Percentiles rank a stretch among this genome's conserved stretches.
phyloP scores from a whole-genome alignment of 495 filamentous ascomycete species.

The Tuber brumale region DNA sequence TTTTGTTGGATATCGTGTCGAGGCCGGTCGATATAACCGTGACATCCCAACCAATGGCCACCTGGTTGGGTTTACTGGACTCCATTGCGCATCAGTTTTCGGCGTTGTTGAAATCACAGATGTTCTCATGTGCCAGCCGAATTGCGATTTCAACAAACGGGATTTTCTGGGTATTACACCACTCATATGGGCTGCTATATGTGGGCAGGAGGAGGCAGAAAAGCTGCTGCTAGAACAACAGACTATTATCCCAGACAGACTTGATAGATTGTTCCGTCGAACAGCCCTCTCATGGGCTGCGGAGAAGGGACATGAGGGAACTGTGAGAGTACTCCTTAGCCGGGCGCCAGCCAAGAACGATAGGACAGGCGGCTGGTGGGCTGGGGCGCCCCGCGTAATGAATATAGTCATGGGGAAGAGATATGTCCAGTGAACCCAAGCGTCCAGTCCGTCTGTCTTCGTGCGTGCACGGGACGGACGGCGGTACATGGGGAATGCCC shows the following conservation, averaged over 20 bases:
- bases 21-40: not conserved
- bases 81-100: not conserved
- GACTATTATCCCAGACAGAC: not conserved
- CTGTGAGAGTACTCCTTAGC: not conserved
- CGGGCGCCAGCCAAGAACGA: not conserved
- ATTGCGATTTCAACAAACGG: not conserved
- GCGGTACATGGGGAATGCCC: too few relatives aligned
- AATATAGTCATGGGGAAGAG: not conserved
- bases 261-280: not conserved
- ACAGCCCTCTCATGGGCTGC: not conserved
- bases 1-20: not conserved
- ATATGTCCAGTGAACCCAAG: too few relatives aligned
- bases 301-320: not conserved
- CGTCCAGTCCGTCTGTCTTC: too few relatives aligned
- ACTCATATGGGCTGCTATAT: not conserved
- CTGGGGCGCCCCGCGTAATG: not conserved
- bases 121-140: not conserved
- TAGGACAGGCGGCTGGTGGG: not conserved
- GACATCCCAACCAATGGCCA: not conserved
- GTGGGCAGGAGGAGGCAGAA: not conserved
- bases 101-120: not conserved
- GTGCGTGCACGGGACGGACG: too few relatives aligned
- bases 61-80: not conserved
- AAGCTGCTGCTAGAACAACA: not conserved
- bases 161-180: not conserved